phyloP scores from a whole-genome alignment of 768 basidiomycete genomes.

The Chalciporus sphaerocephalus region DNA sequence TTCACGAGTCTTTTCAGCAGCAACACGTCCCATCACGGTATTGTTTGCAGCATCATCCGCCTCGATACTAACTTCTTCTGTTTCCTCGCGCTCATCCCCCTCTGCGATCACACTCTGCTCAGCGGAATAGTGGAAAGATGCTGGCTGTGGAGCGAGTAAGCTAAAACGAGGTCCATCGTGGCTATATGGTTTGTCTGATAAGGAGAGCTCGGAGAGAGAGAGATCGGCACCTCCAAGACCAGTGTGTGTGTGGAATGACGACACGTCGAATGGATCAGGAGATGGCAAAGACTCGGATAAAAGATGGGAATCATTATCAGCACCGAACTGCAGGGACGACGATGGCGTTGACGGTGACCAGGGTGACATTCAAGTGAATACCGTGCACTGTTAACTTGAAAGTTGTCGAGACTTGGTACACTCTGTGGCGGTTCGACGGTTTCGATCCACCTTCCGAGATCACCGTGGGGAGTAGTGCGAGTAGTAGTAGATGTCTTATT shows the following conservation, averaged over 20 bases:
- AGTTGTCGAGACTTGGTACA: too few relatives aligned
- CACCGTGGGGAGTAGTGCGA: too few relatives aligned
- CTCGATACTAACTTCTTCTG: constrained; percentile 6
- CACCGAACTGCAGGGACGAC: constrained; percentile 21
- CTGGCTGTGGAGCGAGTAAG: constrained; percentile 29
- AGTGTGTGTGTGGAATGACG: constrained; percentile 32
- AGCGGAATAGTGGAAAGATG: constrained; percentile 10
- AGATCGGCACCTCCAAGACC: constrained; percentile 48
- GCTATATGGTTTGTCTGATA: constrained; percentile 32
- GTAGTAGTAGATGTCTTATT: too few relatives aligned
- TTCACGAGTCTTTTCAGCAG: constrained; percentile 45
- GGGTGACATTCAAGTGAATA: constrained; percentile 19
- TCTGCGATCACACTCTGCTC: constrained; percentile 27
- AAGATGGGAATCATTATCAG: constrained; percentile 35
- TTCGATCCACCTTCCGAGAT: too few relatives aligned
- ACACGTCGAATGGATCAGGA: constrained; percentile 28
- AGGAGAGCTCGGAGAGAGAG: constrained; percentile 54
- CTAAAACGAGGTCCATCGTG: constrained; percentile 33
- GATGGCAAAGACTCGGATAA: constrained; percentile 46
- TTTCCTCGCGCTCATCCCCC: constrained; percentile 20
- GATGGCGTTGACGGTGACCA: constrained; percentile 31
- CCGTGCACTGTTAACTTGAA: neutral
- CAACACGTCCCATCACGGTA: constrained; percentile 22
- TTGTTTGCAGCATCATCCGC: constrained; percentile 16
- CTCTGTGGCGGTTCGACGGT: too few relatives aligned